phyloP scores from a whole-genome alignment of 2,329 filamentous ascomycete genomes.

The Apiospora saccharicola region DNA sequence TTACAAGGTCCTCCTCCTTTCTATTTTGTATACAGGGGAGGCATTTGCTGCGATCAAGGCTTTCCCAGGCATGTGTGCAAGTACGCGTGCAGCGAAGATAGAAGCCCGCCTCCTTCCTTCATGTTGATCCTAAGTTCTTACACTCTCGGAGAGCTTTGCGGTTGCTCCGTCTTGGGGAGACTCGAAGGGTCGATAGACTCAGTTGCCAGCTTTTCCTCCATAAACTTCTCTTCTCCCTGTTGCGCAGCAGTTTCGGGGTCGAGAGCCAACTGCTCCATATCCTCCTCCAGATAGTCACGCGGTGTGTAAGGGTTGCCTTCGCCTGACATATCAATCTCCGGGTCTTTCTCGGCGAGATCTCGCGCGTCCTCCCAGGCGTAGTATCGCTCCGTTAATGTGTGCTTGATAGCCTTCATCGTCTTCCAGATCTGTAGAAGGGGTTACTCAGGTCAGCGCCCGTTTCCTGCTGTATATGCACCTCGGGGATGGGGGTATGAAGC shows the following conservation, averaged over 20 bases:
- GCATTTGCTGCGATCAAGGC: not conserved
- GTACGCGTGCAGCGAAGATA: not conserved
- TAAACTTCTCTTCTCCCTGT: conserved; percentile 24
- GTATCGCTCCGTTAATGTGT: conserved; percentile 84
- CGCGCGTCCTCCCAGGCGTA: conserved; percentile 86
- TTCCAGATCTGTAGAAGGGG: conserved; percentile 68
- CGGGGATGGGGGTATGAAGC: not conserved
- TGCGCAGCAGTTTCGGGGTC: conserved; percentile 30
- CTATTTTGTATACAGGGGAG: not conserved
- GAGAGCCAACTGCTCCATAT: conserved; percentile 46
- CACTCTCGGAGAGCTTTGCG: conserved; percentile 29
- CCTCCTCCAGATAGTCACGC: conserved; percentile 45
- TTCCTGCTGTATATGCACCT: conserved; percentile 25
- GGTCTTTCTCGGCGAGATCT: conserved; percentile 69
- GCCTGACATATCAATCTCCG: conserved; percentile 68
- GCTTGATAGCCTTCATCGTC: conserved; percentile 85
- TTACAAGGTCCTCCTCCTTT: conserved; percentile 14
- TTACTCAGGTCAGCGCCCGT: not conserved
- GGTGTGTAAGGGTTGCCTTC: conserved; percentile 60
- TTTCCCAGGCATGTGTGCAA: not conserved
- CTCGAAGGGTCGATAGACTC: conserved; percentile 35
- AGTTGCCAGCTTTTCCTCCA: conserved; percentile 26
- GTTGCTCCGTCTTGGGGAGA: conserved; percentile 30
- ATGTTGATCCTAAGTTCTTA: conserved; percentile 25
- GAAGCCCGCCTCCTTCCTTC: not conserved